Percentiles rank a stretch among this genome's conserved stretches.
Conservation (phyloP, 129 eudicot genomes). For the Flaveria brownii region DNA sequence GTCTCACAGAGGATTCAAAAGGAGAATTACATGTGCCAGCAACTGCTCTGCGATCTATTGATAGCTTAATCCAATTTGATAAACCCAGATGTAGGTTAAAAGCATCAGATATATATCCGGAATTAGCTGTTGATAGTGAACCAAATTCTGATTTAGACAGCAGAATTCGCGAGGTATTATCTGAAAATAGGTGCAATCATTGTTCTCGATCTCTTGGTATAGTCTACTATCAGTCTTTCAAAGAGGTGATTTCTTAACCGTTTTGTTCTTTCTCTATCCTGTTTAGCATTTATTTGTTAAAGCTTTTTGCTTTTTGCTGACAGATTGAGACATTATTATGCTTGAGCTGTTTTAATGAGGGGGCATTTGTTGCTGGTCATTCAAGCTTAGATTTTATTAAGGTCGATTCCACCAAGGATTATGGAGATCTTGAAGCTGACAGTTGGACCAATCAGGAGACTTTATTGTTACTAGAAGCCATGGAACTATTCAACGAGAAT, state of each 20-base stretch:
- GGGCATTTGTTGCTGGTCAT: conserved; percentile 85
- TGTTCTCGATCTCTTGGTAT: conserved; percentile 67
- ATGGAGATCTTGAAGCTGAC: conserved; percentile 79
- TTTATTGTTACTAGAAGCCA: conserved; percentile 76
- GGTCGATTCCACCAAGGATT: conserved; percentile 60
- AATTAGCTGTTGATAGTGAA: conserved; percentile 45
- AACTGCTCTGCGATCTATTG: conserved; percentile 71
- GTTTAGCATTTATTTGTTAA: conserved; percentile 18
- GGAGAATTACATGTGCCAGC: conserved; percentile 83
- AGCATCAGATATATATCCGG: conserved; percentile 66
- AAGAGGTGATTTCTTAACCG: conserved; percentile 63
- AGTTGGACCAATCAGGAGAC: conserved; percentile 97
- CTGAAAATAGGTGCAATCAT: conserved; percentile 63
- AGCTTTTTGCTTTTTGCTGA: conserved; percentile 11
- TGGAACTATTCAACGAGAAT: conserved; percentile 73
- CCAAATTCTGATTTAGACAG: conserved; percentile 65
- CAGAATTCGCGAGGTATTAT: conserved; percentile 62
- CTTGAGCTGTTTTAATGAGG: conserved; percentile 79
- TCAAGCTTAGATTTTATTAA: conserved; percentile 88
- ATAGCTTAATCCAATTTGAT: conserved; percentile 87
- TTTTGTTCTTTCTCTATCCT: conserved; percentile 21
- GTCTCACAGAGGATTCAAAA: conserved; percentile 68
- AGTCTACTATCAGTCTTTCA: conserved; percentile 80
- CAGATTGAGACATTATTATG: conserved; percentile 81
- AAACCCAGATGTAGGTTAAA: conserved; percentile 76